Base-by-base conservation (phyloP, 495 filamentous ascomycete species). In the Aspergillus diversus region DNA sequence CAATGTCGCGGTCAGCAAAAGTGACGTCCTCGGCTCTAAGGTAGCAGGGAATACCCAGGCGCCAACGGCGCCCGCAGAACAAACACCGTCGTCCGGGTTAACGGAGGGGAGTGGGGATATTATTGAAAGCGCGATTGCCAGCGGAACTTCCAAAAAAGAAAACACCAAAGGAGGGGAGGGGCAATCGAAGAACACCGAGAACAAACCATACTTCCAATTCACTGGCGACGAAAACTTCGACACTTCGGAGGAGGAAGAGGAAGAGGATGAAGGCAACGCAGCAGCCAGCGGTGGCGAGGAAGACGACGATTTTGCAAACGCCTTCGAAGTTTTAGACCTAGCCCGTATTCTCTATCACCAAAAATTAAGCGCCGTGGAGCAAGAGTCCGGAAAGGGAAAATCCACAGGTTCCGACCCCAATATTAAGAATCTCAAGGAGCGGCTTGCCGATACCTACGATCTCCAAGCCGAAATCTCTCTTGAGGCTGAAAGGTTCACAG, bases 151-250 rank as follows among this genome's bases (percentile, higher is more conserved):
- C 17, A 76, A 75, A 16, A 75, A 71, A 5, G 72, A 77, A 33
- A 74, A 78, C 57, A 66, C 74, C 34, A 27, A 27, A 27, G 21
- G 21, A 27, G 21, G 21, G 21, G 21, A 2, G 21, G 21, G 2
- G 21, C 73, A 76, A 12, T 75, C 75, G 15, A 75, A 73, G 61
- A 72, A 67, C 11, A 69, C 47, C 50, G 73, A 71, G 46, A 84
- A 80, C 62, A 94, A 92, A 73, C 84, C 91, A 1, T 85, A 90
- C 55, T 97, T 99, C 73, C 90, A 95, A 63, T 96, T 98, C 68
- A 90, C 88, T 1, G 96, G 96, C 48, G 95, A 97, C 66, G 94
- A 97, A 74, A 93, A 96, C 69, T 97, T 90, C 76, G 92, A 91
- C 39, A 86, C 87, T 53, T 84, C 82, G 2, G 89, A 92, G 52